phyloP scores from a whole-genome alignment of 1,139 yeast species.

The Taphrina betulina region DNA sequence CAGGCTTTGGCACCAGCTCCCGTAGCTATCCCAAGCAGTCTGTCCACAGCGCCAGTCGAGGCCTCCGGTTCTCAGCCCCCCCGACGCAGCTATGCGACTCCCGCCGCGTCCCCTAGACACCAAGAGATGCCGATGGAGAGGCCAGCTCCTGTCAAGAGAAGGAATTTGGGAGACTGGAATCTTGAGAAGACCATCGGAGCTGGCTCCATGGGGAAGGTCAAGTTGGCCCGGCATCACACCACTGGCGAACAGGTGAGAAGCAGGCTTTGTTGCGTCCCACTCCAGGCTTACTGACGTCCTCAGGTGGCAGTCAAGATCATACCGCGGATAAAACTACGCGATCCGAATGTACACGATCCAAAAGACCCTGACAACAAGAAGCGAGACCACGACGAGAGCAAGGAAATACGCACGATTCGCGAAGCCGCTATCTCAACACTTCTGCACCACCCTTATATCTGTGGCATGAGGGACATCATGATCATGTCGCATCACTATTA shows the following conservation, averaged over 20 bases:
- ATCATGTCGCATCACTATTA: constrained; percentile 97
- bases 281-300: constrained; percentile 20
- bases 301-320: constrained; percentile 50
- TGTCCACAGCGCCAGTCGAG: too few relatives aligned
- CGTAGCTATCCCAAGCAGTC: too few relatives aligned
- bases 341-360: constrained; percentile 41
- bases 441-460: constrained; percentile 86
- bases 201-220: constrained; percentile 98
- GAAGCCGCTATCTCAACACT: constrained; percentile 93
- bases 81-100: background rate
- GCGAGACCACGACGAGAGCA: constrained; percentile 73
- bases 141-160: constrained; percentile 26
- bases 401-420: constrained; percentile 87
- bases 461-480: constrained; percentile 88
- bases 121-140: constrained; percentile 8
- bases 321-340: constrained; percentile 40
- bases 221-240: constrained; percentile 78
- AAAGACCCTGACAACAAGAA: constrained; percentile 55
- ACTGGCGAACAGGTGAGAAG: constrained; percentile 63
- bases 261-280: background rate
- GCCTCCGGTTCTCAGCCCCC: too few relatives aligned
- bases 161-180: constrained; percentile 87
- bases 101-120: constrained; percentile 1
- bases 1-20: too few relatives aligned
- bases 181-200: constrained; percentile 94